Percentiles rank a stretch among this genome's conserved stretches.
phyloP scores from a whole-genome alignment of 2,329 filamentous ascomycete genomes.

The Cryphonectria parasitica region DNA sequence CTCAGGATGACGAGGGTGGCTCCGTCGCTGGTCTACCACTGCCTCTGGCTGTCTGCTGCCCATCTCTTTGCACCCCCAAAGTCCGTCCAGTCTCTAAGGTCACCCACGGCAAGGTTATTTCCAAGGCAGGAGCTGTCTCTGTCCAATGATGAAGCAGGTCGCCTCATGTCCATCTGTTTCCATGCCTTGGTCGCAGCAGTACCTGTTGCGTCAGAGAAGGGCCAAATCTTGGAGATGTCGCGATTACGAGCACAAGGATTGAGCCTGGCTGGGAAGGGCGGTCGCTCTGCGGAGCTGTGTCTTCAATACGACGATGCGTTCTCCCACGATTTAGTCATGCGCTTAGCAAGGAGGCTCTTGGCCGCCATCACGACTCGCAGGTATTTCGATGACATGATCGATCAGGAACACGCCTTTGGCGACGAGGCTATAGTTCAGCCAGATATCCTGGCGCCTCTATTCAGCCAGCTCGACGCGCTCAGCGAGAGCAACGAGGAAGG shows the following conservation, averaged over 20 bases:
- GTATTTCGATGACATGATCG: conserved; percentile 52
- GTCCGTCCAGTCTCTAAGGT: conserved; percentile 45
- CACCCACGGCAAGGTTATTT: conserved; percentile 44
- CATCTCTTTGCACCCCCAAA: conserved; percentile 61
- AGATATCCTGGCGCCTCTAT: conserved; percentile 53
- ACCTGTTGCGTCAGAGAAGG: conserved; percentile 53
- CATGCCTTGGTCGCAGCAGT: conserved; percentile 64
- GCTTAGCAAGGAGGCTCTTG: conserved; percentile 62
- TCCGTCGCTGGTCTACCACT: conserved; percentile 64
- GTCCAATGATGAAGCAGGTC: conserved; percentile 54
- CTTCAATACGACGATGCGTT: conserved; percentile 67
- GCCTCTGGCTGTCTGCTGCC: conserved; percentile 65
- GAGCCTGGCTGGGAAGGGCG: conserved; percentile 51
- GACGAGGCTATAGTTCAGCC: conserved; percentile 39
- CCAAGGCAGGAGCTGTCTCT: conserved; percentile 42
- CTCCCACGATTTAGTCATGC: conserved; percentile 61
- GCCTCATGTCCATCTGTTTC: conserved; percentile 62
- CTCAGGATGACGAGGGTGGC: conserved; percentile 60
- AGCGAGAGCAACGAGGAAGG: conserved; percentile 53
- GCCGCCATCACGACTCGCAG: conserved; percentile 58
- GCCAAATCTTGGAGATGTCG: conserved; percentile 62
- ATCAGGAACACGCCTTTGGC: conserved; percentile 41
- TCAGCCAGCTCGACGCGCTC: conserved; percentile 58
- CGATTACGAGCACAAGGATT: conserved; percentile 60
- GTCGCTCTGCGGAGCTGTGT: conserved; percentile 54